phyloP scores from a whole-genome alignment of 306 rosid genomes.

The Luffa acutangula region DNA sequence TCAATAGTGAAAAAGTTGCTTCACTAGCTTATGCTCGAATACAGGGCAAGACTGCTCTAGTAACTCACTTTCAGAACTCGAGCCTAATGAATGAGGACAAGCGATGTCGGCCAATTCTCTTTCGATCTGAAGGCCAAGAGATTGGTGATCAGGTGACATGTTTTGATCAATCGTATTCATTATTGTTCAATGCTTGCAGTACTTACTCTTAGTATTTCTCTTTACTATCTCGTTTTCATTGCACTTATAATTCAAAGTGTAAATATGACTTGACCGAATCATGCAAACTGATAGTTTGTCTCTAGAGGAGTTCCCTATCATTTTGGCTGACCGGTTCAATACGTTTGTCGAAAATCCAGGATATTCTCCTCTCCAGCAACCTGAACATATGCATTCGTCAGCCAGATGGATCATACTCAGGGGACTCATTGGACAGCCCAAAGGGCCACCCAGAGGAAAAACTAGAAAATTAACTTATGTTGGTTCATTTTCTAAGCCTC shows the following conservation, averaged over 20 bases:
- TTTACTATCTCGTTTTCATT: not conserved
- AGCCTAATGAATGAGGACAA: conserved; percentile 95
- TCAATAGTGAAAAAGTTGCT: conserved; percentile 88
- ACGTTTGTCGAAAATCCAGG: conserved; percentile 30
- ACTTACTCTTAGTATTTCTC: not conserved
- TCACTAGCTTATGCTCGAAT: conserved; percentile 85
- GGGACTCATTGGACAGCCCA: conserved; percentile 79
- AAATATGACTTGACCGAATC: not conserved
- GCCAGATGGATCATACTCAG: conserved; percentile 72
- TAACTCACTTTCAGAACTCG: conserved; percentile 86
- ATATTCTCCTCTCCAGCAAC: conserved; percentile 66
- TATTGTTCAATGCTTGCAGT: not conserved
- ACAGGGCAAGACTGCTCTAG: conserved; percentile 91
- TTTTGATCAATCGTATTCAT: not conserved
- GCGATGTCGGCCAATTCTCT: conserved; percentile 85
- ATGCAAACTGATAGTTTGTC: not conserved
- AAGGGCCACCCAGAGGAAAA: conserved; percentile 49
- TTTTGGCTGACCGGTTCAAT: conserved; percentile 13
- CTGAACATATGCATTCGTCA: conserved; percentile 83
- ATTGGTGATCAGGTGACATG: conserved; percentile 52
- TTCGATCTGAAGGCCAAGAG: conserved; percentile 82
- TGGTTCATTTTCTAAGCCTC: conserved; percentile 31
- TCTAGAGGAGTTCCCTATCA: not conserved
- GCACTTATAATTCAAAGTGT: not conserved
- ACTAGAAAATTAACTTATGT: conserved; percentile 33